Evolutionary conservation across 164 flowering plant genomes (phyloP).

Genomic region (Kingdonia uniflora): DNA sequence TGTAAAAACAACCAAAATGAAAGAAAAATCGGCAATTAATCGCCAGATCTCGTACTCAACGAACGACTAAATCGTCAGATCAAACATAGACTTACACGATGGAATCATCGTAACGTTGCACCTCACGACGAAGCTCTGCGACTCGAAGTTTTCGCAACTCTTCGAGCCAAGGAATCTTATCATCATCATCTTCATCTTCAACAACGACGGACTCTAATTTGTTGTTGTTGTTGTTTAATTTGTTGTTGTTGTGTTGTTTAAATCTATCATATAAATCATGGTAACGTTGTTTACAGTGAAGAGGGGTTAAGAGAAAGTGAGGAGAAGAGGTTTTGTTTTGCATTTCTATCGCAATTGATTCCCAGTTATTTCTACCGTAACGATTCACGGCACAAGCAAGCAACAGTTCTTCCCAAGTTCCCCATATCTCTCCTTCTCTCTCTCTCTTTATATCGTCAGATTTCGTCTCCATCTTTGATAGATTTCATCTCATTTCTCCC

Average conservation of each 20-base stretch:
- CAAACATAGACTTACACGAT: slow-evolving; percentile 53
- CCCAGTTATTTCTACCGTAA: slow-evolving; percentile 68
- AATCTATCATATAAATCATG: slow-evolving; percentile 59
- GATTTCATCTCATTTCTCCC: too few species aligned
- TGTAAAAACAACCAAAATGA: slow-evolving; percentile 18
- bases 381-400: slow-evolving; percentile 84
- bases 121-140: slow-evolving; percentile 62
- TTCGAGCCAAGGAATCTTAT: slow-evolving; percentile 54
- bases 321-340: slow-evolving; percentile 35
- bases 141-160: slow-evolving; percentile 62
- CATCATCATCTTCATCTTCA: slow-evolving; percentile 1
- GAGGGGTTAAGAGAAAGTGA: slow-evolving; percentile 30
- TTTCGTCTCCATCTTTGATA: too few species aligned
- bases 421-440: slow-evolving; percentile 34
- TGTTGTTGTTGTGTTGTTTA: slow-evolving; percentile 4
- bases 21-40: not conserved
- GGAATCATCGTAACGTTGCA: slow-evolving; percentile 63
- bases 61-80: too few species aligned
- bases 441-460: not conserved
- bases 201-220: too few species aligned
- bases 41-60: slow-evolving; percentile 5
- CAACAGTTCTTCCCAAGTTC: slow-evolving; percentile 84
- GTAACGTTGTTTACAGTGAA: slow-evolving; percentile 42
- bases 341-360: slow-evolving; percentile 61
- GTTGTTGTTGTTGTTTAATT: not conserved